A percentile compares a stretch with the other conserved stretches of the same genome.
These are phyloP conservation scores for Pseudogymnoascus sp. DNA, from an alignment of 2,329 filamentous ascomycete species.

Conservation along the genomic window DNA sequence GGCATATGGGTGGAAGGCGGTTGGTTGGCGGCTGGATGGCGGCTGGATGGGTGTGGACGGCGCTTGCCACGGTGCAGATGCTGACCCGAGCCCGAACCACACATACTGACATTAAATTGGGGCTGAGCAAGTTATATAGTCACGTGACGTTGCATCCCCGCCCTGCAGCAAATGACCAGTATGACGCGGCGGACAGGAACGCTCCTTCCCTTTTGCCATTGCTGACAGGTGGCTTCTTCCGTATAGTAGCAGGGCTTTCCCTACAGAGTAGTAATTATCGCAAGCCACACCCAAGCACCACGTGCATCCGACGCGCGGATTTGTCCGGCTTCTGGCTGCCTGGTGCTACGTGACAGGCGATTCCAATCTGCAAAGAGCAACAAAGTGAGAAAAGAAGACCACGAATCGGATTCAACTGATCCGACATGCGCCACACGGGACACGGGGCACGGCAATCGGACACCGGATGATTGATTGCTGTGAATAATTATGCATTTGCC, in stretches of 20 bases:
- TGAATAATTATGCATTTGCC: background rate
- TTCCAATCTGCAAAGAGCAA: background rate
- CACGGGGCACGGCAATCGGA: background rate
- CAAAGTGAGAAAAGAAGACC: background rate
- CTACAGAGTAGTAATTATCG: background rate
- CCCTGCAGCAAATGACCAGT: background rate
- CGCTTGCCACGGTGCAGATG: conserved; percentile 1
- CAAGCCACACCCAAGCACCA: background rate
- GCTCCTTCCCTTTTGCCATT: background rate
- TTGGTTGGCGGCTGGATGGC: background rate
- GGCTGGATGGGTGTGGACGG: background rate
- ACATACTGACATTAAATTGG: background rate
- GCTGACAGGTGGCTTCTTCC: background rate
- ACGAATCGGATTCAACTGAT: background rate
- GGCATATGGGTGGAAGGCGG: background rate
- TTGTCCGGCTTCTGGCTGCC: background rate
- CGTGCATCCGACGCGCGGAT: background rate
- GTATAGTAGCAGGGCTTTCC: background rate
- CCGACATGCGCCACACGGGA: background rate
- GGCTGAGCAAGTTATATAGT: background rate
- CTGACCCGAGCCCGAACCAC: background rate
- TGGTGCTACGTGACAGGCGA: background rate
- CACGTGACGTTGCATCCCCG: background rate
- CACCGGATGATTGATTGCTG: background rate
- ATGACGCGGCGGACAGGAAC: background rate